phyloP scores from a whole-genome alignment of 108 stramenopile species.

The Pseudonitzschia multistriata region DNA sequence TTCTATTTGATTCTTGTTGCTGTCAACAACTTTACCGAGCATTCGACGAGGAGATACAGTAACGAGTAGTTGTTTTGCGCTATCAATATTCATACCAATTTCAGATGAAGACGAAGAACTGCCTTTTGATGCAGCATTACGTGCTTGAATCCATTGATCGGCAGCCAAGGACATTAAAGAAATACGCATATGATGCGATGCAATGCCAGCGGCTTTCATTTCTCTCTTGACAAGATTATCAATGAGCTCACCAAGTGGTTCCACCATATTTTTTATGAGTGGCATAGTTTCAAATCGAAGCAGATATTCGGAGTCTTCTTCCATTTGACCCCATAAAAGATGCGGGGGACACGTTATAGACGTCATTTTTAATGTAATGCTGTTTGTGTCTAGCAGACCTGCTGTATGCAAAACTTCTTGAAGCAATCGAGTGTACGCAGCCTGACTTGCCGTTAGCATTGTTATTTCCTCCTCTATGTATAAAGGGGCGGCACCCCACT shows the following conservation, averaged over 20 bases:
- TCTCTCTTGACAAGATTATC: slow-evolving; percentile 38
- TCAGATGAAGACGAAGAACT: not conserved
- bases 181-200: slow-evolving; percentile 46
- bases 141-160: slow-evolving; percentile 53
- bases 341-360: slow-evolving; percentile 43
- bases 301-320: slow-evolving; percentile 41
- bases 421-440: slow-evolving; percentile 36
- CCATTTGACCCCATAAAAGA: slow-evolving; percentile 45
- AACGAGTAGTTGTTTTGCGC: slow-evolving; percentile 26
- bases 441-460: slow-evolving; percentile 36
- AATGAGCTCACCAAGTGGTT: slow-evolving; percentile 25
- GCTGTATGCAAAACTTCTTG: slow-evolving; percentile 39
- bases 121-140: slow-evolving; percentile 13
- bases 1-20: slow-evolving; percentile 35
- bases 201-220: slow-evolving; percentile 37
- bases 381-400: slow-evolving; percentile 36
- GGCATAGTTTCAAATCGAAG: slow-evolving; percentile 15
- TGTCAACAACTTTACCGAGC: slow-evolving; percentile 34
- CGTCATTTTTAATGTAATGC: slow-evolving; percentile 46
- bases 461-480: slow-evolving; percentile 47
- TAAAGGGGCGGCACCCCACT: slow-evolving; percentile 15
- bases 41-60: slow-evolving; percentile 38
- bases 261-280: slow-evolving; percentile 3
- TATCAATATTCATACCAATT: slow-evolving; percentile 20
- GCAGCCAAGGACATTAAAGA: slow-evolving; percentile 41